Base-by-base conservation (phyloP, 768 basidiomycete genomes). In the Saitozyma sp. region DNA sequence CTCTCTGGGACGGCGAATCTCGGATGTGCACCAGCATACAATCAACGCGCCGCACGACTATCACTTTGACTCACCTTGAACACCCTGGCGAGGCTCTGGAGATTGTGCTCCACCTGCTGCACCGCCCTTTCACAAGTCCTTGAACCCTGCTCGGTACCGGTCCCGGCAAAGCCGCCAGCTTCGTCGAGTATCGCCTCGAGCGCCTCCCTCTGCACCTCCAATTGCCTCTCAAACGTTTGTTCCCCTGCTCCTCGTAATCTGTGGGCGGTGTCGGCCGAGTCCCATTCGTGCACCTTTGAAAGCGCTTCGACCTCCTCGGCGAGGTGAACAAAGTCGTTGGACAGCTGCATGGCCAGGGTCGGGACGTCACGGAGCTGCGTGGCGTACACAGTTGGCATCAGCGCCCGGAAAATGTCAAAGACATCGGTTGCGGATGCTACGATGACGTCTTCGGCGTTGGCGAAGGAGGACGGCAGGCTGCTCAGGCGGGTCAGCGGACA, bases 311-410 rank as follows among this genome's bases (percentile, higher is more conserved):
- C 16, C 41, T 38, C 6, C 10, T 39, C 16, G 0, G 80, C 71
- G 37, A 94, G 83, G 74, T 88, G 90, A 19, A 84, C 69, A 67
- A 87, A 91, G 65, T 94, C 89, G 75, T 96, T 96, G 16, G 90
- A 87, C 74, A 89, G 89, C 54, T 86, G 85, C 84, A 95, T 87
- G 0, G 84, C 82, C 37, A 82, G 79, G 17, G 85, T 85, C 9
- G 87, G 81, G 0, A 83, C 80, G 43, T 82, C 77, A 20, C 74
- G 74, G 39, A 89, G 77, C 50, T 82, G 80, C 0, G 81, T 77
- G 62, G 86, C 86, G 41, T 83, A 83, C 43, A 89, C 83, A 11
- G 91, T 45, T 2, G 40, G 91, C 74, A 89, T 86, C 29, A 96
- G 76, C 1, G 90, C 90, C 50, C 89, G 84, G 79, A 87, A 89